These are phyloP conservation scores for Verticillium klebahnii DNA, from an alignment of 2,329 filamentous ascomycete species.

Conservation along the genomic window DNA sequence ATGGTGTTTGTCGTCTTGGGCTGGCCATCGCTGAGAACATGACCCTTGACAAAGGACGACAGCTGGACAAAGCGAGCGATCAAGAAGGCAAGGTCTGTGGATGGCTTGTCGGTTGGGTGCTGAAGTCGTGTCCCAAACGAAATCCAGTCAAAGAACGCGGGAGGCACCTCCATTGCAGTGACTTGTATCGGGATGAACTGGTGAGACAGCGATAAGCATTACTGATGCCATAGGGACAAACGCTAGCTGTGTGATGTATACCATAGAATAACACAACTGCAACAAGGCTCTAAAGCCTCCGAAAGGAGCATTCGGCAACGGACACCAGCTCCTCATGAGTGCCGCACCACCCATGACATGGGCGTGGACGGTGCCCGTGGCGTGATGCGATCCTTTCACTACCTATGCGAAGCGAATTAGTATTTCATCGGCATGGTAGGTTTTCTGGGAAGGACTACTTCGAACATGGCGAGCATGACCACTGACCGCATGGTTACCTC, in stretches of 20 bases:
- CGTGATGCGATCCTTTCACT: slow-evolving; percentile 41
- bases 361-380: slow-evolving; percentile 46
- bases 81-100: slow-evolving; percentile 34
- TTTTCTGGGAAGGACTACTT: slow-evolving; percentile 35
- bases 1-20: slow-evolving; percentile 28
- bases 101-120: slow-evolving; percentile 29
- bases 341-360: slow-evolving; percentile 58
- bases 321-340: slow-evolving; percentile 44
- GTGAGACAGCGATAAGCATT: slow-evolving; percentile 7
- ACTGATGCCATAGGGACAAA: not conserved
- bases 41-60: slow-evolving; percentile 27
- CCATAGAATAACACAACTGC: slow-evolving; percentile 53
- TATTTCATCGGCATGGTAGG: not conserved
- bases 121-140: slow-evolving; percentile 29
- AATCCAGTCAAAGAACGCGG: slow-evolving; percentile 38
- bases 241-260: slow-evolving; percentile 21
- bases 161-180: slow-evolving; percentile 32
- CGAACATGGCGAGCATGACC: slow-evolving; percentile 56
- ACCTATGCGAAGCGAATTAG: slow-evolving; percentile 21
- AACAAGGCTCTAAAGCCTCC: slow-evolving; percentile 47
- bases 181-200: slow-evolving; percentile 42
- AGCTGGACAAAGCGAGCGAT: slow-evolving; percentile 36
- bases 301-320: slow-evolving; percentile 28
- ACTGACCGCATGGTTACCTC: slow-evolving; percentile 46
- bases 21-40: slow-evolving; percentile 31